Evolutionary conservation across 257 asterid species (phyloP).

Genomic region (Jacaranda mimosifolia): DNA sequence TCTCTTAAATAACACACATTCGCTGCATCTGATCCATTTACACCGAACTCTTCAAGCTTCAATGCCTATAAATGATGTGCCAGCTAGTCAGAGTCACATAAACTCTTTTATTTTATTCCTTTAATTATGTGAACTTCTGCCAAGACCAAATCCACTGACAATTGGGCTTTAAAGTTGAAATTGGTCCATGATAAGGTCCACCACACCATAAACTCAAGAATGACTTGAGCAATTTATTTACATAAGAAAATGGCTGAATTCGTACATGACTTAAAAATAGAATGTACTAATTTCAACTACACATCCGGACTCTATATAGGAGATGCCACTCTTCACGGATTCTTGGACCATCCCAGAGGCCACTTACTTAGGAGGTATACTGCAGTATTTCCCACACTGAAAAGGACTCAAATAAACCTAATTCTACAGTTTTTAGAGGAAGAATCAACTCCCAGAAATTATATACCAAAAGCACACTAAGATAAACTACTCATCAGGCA

Average conservation of each 20-base stretch:
- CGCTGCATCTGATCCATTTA: constrained; percentile 69
- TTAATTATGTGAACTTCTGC: neutral
- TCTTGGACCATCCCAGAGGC: neutral
- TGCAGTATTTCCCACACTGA: neutral
- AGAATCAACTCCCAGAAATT: too few species aligned
- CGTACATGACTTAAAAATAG: neutral
- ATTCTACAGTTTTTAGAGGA: neutral
- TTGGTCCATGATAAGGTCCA: neutral
- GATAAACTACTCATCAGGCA: constrained; percentile 25
- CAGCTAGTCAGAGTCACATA: constrained; percentile 34
- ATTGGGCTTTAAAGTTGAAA: neutral
- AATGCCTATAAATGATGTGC: constrained; percentile 55
- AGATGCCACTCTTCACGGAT: neutral
- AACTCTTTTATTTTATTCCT: neutral
- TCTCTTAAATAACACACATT: constrained; percentile 77
- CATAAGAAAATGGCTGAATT: neutral
- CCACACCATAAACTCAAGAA: neutral
- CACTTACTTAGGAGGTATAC: neutral
- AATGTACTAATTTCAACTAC: neutral
- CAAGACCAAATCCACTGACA: neutral
- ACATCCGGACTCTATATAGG: neutral
- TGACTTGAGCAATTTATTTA: neutral
- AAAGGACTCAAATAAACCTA: neutral
- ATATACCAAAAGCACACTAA: neutral
- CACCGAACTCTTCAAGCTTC: constrained; percentile 89